Evolutionary conservation across 1,284 basidiomycete genomes (phyloP).

Genomic region (Papiliotrema flavescens): DNA sequence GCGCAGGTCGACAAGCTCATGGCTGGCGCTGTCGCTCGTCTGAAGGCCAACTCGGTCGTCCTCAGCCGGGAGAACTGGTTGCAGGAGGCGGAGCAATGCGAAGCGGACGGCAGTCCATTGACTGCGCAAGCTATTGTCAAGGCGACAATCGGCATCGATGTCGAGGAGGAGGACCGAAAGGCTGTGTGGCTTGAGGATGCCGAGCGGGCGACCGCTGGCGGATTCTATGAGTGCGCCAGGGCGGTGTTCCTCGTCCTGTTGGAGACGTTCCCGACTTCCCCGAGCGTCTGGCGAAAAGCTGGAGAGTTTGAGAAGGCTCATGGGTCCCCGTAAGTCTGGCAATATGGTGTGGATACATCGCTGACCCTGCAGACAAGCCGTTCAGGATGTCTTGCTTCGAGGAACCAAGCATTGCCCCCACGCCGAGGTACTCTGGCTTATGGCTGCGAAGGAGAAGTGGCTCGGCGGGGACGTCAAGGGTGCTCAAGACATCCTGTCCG

Average conservation of each 20-base stretch:
- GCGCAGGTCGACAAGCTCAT: conserved; percentile 79
- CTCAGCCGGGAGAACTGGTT: conserved; percentile 94
- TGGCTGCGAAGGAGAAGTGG: conserved; percentile 96
- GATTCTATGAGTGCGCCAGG: conserved; percentile 75
- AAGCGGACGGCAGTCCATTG: conserved; percentile 74
- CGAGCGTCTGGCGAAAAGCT: conserved; percentile 80
- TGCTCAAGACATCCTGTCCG: conserved; percentile 79
- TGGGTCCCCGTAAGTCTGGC: conserved; percentile 62
- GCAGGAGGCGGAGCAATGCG: conserved; percentile 88
- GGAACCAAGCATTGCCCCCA: conserved; percentile 88
- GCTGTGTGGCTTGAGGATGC: conserved; percentile 92
- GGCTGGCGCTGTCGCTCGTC: conserved; percentile 70
- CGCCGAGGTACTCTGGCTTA: conserved; percentile 93
- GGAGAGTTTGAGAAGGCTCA: conserved; percentile 88
- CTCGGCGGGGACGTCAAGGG: conserved; percentile 78
- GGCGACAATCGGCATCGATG: conserved; percentile 87
- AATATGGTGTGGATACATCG: not conserved
- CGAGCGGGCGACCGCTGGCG: conserved; percentile 69
- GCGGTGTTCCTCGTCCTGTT: conserved; percentile 86
- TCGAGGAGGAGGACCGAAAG: conserved; percentile 88
- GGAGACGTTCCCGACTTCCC: conserved; percentile 81
- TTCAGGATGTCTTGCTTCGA: conserved; percentile 75
- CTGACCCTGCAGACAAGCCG: conserved; percentile 57
- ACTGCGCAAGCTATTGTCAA: conserved; percentile 95
- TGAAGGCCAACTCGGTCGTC: conserved; percentile 80